phyloP scores from a whole-genome alignment of 169 alveolate species.

The Sarcocystis neurona region DNA sequence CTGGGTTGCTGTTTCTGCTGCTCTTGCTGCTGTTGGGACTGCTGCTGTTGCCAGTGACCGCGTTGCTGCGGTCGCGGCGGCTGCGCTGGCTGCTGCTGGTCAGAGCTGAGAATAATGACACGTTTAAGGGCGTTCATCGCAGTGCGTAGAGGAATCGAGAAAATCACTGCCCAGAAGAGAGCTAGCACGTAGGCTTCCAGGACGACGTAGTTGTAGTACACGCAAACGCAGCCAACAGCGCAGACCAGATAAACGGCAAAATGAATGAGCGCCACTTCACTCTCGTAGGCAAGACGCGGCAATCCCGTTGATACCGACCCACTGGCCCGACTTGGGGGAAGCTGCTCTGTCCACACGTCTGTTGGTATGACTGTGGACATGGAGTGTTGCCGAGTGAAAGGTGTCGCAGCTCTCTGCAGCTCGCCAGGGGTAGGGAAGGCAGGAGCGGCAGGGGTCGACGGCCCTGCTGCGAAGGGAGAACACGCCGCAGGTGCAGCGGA shows the following conservation, averaged over 20 bases:
- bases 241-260: conserved; percentile 71
- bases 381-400: not conserved
- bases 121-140: conserved; percentile 58
- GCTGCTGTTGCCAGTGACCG: conserved; percentile 26
- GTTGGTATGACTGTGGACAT: no score
- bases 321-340: no score
- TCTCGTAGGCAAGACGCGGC: conserved; percentile 62
- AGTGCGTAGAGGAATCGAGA: conserved; percentile 70
- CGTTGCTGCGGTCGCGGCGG: not conserved
- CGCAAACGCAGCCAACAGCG: conserved; percentile 63
- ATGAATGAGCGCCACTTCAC: conserved; percentile 71
- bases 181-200: conserved; percentile 69
- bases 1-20: not conserved
- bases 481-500: no score
- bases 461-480: no score
- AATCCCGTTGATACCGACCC: not conserved
- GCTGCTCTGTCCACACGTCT: no score
- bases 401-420: not conserved
- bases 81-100: not conserved
- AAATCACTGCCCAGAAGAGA: conserved; percentile 73
- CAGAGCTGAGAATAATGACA: conserved; percentile 54
- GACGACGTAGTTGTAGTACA: conserved; percentile 71
- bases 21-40: not conserved
- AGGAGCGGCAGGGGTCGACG: no score
- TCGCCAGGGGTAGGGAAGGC: no score